Conservation (phyloP, 1,139 yeast genomes). For the Hemisphaericaspora subhashii region DNA sequence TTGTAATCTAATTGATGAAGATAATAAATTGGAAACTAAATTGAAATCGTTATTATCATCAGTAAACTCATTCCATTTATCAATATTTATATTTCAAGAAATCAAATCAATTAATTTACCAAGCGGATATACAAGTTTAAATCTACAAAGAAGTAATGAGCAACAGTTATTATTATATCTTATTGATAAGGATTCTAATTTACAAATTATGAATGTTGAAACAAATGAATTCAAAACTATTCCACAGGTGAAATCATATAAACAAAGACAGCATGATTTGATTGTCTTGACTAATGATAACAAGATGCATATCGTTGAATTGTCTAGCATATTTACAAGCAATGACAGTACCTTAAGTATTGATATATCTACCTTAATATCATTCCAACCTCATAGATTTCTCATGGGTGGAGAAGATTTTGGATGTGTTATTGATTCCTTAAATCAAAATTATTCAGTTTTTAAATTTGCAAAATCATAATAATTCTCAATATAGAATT, state of each 20-base stretch:
- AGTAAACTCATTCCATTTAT: constrained; percentile 8
- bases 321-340: background rate
- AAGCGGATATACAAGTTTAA: constrained; percentile 3
- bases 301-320: constrained; percentile 8
- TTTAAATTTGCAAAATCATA: constrained; percentile 17
- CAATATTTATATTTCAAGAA: constrained; percentile 7
- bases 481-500: constrained; percentile 23
- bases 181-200: constrained; percentile 12
- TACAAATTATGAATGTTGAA: constrained; percentile 16
- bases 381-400: constrained; percentile 10
- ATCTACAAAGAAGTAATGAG: constrained; percentile 4
- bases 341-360: background rate
- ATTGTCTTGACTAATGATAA: constrained; percentile 11
- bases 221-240: constrained; percentile 3
- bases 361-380: constrained; percentile 5
- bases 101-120: constrained; percentile 7
- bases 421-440: constrained; percentile 44
- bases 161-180: constrained; percentile 8
- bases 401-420: constrained; percentile 5
- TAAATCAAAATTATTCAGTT: constrained; percentile 38
- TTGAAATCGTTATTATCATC: background rate
- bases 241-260: constrained; percentile 9
- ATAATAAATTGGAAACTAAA: background rate
- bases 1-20: background rate
- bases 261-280: constrained; percentile 8